phyloP scores from a whole-genome alignment of 208 protist species.

The Wallacemonas sp. region DNA sequence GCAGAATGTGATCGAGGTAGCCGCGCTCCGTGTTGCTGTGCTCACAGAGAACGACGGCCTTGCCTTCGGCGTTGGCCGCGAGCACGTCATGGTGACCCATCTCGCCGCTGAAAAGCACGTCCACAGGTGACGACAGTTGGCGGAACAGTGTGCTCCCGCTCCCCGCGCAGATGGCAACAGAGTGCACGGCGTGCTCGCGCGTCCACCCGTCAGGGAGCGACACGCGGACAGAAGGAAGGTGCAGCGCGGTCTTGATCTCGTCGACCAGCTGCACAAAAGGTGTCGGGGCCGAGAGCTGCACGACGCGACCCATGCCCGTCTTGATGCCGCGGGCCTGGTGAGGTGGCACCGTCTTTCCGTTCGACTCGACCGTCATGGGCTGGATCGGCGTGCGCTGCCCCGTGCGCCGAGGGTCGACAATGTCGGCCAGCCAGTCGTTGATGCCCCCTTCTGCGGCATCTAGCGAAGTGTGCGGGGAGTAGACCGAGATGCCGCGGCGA shows the following conservation, averaged over 20 bases:
- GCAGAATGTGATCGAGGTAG: conserved; percentile 63
- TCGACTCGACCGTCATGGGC: conserved; percentile 36
- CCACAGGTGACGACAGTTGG: conserved; percentile 39
- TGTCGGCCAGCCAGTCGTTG: conserved; percentile 92
- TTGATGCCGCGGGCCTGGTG: conserved; percentile 18
- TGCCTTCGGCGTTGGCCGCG: conserved; percentile 67
- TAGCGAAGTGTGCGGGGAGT: conserved; percentile 92
- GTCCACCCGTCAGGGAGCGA: conserved; percentile 60
- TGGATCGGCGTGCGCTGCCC: conserved; percentile 42
- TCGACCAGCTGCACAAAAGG: conserved; percentile 51
- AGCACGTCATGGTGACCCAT: conserved; percentile 95
- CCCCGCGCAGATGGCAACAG: conserved; percentile 88
- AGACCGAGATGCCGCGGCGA: conserved; percentile 84
- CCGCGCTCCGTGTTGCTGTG: conserved; percentile 94
- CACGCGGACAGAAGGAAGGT: conserved; percentile 63
- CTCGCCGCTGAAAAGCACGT: conserved; percentile 88
- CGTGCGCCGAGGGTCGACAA: conserved; percentile 33
- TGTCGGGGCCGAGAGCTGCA: conserved; percentile 40
- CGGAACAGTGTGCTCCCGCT: conserved; percentile 82
- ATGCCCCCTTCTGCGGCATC: conserved; percentile 84
- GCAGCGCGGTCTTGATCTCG: conserved; percentile 62
- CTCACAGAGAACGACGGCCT: conserved; percentile 89
- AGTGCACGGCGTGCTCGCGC: conserved; percentile 36
- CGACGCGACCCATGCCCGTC: conserved; percentile 68
- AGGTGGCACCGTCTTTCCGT: conserved; percentile 8